A percentile compares a stretch with the other conserved stretches of the same genome.
Evolutionary conservation across 2,329 filamentous ascomycete genomes (phyloP).

Genomic region (Pochonia chlamydosporia): DNA sequence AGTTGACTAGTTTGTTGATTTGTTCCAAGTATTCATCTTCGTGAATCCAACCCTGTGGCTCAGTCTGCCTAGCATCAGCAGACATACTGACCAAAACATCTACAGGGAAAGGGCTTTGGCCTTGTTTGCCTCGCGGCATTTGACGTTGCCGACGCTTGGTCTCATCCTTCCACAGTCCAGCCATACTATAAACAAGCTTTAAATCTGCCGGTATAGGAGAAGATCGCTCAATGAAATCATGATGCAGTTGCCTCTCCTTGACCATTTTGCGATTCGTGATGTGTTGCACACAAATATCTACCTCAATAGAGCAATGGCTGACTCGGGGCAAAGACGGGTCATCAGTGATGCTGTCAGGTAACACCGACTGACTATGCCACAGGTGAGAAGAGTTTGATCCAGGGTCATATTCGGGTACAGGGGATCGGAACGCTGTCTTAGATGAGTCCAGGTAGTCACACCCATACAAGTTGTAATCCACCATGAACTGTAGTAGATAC

Average conservation of each 20-base stretch:
- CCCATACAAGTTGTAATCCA: constrained; percentile 94
- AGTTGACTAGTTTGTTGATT: constrained; percentile 54
- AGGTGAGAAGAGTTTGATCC: constrained; percentile 55
- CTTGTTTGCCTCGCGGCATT: constrained; percentile 58
- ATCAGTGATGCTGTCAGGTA: constrained; percentile 41
- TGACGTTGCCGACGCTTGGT: constrained; percentile 68
- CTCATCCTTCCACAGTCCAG: constrained; percentile 87
- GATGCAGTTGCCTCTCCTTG: constrained; percentile 71
- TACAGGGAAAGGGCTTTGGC: constrained; percentile 70
- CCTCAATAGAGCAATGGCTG: constrained; percentile 84
- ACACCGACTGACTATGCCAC: constrained; percentile 76
- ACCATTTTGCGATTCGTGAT: constrained; percentile 79
- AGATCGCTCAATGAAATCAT: constrained; percentile 74
- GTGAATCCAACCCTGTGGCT: constrained; percentile 83
- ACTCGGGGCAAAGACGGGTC: constrained; percentile 63
- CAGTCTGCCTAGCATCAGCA: constrained; percentile 66
- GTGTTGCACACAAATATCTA: constrained; percentile 83
- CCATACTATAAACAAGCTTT: constrained; percentile 91
- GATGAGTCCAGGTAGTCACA: constrained; percentile 77
- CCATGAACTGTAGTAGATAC: constrained; percentile 95
- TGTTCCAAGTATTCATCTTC: constrained; percentile 74
- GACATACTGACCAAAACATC: constrained; percentile 88
- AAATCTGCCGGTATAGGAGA: constrained; percentile 59
- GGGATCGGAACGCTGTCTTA: constrained; percentile 66
- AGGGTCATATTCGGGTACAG: constrained; percentile 65